These are phyloP conservation scores for Penicillium brasilianum DNA, from an alignment of 2,329 filamentous ascomycete genomes.

Conservation along the genomic window DNA sequence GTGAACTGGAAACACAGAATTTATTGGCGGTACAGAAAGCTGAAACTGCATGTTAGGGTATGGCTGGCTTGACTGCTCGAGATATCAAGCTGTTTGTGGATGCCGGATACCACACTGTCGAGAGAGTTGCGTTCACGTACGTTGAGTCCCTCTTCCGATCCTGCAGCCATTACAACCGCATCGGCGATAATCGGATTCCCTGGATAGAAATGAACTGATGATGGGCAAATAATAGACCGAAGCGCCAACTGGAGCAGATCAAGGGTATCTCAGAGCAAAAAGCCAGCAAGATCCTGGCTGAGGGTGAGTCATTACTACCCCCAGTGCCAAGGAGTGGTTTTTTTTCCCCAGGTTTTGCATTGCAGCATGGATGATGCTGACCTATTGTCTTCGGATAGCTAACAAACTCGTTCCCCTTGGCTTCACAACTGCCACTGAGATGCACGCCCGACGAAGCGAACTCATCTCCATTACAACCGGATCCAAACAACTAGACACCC, in stretches of 20 bases:
- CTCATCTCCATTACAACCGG: constrained; percentile 98
- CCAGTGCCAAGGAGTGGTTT: background rate
- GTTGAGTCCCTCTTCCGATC: constrained; percentile 25
- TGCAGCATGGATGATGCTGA: background rate
- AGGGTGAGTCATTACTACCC: constrained; percentile 67
- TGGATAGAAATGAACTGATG: constrained; percentile 6
- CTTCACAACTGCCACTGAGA: constrained; percentile 97
- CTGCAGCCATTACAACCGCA: background rate
- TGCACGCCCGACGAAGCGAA: constrained; percentile 96
- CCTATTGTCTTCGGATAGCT: constrained; percentile 57
- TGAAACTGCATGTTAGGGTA: constrained; percentile 61
- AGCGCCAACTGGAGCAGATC: constrained; percentile 84
- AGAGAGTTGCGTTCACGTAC: constrained; percentile 91
- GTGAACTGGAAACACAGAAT: background rate
- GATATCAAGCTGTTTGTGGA: constrained; percentile 94
- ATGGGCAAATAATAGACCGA: constrained; percentile 53
- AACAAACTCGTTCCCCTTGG: constrained; percentile 98
- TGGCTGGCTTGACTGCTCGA: constrained; percentile 87
- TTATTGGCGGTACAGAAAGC: background rate
- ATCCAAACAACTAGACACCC: constrained; percentile 94
- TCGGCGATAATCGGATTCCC: background rate
- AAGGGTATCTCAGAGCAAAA: constrained; percentile 99
- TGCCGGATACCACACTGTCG: constrained; percentile 92
- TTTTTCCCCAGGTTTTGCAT: background rate
- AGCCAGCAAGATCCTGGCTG: constrained; percentile 84